Evolutionary conservation across 177 flowering plant species (phyloP).

Genomic region (Tripterygium wilfordii): DNA sequence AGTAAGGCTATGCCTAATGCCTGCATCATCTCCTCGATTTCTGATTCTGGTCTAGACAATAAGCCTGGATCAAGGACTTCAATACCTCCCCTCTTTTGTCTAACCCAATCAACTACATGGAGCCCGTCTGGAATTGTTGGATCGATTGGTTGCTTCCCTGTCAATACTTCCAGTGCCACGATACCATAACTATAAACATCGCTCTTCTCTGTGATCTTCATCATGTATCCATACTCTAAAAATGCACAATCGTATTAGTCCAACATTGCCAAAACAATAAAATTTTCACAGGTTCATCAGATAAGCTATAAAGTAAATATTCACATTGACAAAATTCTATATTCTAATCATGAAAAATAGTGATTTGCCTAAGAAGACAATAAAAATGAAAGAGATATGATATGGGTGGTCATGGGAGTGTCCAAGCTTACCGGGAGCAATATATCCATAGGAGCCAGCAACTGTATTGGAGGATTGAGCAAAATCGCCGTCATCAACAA

Average conservation of each 20-base stretch:
- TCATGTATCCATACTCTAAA: conserved; percentile 57
- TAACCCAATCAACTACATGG: conserved; percentile 62
- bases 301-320: too few species aligned
- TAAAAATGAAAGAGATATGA: too few species aligned
- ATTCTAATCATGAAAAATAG: too few species aligned
- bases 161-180: conserved; percentile 50
- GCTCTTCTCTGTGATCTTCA: conserved; percentile 67
- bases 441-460: conserved; percentile 71
- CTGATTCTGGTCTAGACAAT: conserved; percentile 31
- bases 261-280: too few species aligned
- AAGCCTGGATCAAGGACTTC: conserved; percentile 43
- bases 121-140: conserved; percentile 54
- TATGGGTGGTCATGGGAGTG: too few species aligned
- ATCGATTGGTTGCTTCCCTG: conserved; percentile 60
- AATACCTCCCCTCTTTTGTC: conserved; percentile 35
- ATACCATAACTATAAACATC: conserved; percentile 68
- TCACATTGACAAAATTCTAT: too few species aligned
- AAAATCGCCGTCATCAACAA: conserved; percentile 45
- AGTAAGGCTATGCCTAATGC: conserved; percentile 49
- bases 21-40: conserved; percentile 49
- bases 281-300: too few species aligned
- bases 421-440: conserved; percentile 67
- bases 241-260: conserved; percentile 1
- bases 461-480: conserved; percentile 41
- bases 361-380: too few species aligned